A percentile compares a stretch with the other conserved stretches of the same genome.
phyloP scores from a whole-genome alignment of 1,139 yeast genomes.

The Magnusiomyces tetraspermus region DNA sequence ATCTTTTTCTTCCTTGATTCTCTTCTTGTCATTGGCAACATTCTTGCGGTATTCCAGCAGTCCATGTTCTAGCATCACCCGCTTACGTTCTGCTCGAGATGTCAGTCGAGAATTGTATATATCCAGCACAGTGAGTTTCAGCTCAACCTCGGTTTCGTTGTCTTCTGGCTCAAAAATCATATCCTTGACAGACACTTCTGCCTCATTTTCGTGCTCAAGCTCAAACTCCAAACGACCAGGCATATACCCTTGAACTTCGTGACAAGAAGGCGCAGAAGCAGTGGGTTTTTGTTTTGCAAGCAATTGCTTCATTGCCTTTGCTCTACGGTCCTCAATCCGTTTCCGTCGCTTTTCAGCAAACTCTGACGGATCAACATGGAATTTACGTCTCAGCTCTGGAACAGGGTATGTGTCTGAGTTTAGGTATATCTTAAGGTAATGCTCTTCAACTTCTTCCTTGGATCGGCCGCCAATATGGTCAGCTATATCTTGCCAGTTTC shows the following conservation, averaged over 20 bases:
- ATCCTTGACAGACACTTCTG: slow-evolving; percentile 88
- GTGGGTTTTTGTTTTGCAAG: slow-evolving; percentile 55
- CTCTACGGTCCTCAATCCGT: slow-evolving; percentile 62
- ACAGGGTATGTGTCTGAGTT: slow-evolving; percentile 80
- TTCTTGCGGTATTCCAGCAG: slow-evolving; percentile 79
- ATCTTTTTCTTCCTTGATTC: slow-evolving; percentile 85
- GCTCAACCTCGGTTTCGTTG: slow-evolving; percentile 73
- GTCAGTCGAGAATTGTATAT: slow-evolving; percentile 85
- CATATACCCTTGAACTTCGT: slow-evolving; percentile 96
- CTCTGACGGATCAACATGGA: slow-evolving; percentile 55
- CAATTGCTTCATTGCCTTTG: slow-evolving; percentile 44
- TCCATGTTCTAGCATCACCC: slow-evolving; percentile 65
- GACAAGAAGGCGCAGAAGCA: slow-evolving; percentile 92
- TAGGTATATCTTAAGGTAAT: slow-evolving; percentile 63
- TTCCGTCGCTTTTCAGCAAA: slow-evolving; percentile 60
- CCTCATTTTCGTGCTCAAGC: slow-evolving; percentile 92
- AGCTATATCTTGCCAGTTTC: slow-evolving; percentile 95
- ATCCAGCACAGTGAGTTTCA: slow-evolving; percentile 77
- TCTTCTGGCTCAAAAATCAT: slow-evolving; percentile 94
- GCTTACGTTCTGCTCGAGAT: slow-evolving; percentile 84
- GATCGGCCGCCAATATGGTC: slow-evolving; percentile 91
- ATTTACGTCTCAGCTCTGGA: slow-evolving; percentile 60
- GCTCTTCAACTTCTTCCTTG: slow-evolving; percentile 83
- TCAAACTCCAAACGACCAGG: slow-evolving; percentile 97
- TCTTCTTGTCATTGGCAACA: slow-evolving; percentile 63